Evolutionary conservation across 495 filamentous ascomycete species (phyloP), one percentile per base, ranked within the genome.

Genomic region (Aspergillus heteromorphus): DNA sequence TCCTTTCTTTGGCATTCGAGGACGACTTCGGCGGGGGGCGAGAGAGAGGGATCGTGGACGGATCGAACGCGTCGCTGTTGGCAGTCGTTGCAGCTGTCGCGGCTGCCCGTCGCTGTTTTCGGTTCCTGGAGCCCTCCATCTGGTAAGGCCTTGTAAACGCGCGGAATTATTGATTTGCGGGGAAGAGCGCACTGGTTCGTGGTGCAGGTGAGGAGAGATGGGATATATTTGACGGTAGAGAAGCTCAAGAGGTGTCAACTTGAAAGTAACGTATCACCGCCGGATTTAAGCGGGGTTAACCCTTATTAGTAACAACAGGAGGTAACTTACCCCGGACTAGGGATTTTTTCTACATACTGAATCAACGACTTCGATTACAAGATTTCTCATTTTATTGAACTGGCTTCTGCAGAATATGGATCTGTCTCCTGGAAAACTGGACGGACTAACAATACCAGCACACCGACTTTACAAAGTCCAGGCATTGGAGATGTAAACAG

Each of bases 81-180:
- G 53, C 38, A 20, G 60, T 42, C 10, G 58, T 36, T 13, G 64
- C 55, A 0, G 66, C 59, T 19, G n/a, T n/a, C 23, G 23, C 23
- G 23, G 68, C 72, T 18, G 74, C 70, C 48, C 77, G 77, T 52
- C 76, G 71, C 58, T 80, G 71, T 65, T 78, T 79, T 56, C 78
- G 70, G 53, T 79, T 80, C 17, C 71, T 59, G 36, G 73, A 61
- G 14, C 60, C 13, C n/a, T 69, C 65, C 72, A 75, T 73, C 31
- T 18, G 34, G 36, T 17, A 19, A 13, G 14, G 11, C 4, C 9
- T 19, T 30, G 21, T 20, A 17, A 10, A 17, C 11, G 11, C 13
- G 49, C 21, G 30, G 3, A 16, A 18, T 30, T 41, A 20, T 29
- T 16, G 40, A 2, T 36, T 23, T 45, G 19, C 19, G 7, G 23